A percentile compares a stretch with the other conserved stretches of the same genome.
These are phyloP conservation scores for Tylopilus intermedius DNA, from an alignment of 768 basidiomycete species.

Conservation along the genomic window DNA sequence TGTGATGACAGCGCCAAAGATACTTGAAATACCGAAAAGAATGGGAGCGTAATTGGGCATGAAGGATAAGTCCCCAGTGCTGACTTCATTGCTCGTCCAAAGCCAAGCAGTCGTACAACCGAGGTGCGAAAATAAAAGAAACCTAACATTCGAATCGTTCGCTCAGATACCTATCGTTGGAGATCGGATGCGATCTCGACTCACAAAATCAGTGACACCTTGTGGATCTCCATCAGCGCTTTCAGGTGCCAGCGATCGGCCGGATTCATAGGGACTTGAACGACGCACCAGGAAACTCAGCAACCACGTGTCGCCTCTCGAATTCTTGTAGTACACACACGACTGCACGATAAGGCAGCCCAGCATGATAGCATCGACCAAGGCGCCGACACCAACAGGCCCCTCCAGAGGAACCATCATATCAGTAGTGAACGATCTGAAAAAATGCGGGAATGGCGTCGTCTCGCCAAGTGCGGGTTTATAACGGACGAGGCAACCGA, in stretches of 20 bases:
- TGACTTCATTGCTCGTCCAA: constrained; percentile 12
- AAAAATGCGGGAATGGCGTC: not conserved
- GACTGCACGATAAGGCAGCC: constrained; percentile 25
- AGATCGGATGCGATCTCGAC: not conserved
- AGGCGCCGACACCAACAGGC: constrained; percentile 19
- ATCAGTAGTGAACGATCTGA: not conserved
- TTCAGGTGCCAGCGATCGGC: not conserved
- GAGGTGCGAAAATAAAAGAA: constrained; percentile 16
- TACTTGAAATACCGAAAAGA: constrained; percentile 18
- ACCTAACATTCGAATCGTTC: constrained; percentile 1
- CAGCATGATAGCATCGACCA: constrained; percentile 21
- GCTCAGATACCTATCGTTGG: constrained; percentile 5
- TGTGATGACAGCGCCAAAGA: constrained; percentile 10
- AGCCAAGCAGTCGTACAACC: constrained; percentile 18
- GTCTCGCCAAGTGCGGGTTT: constrained; percentile 3
- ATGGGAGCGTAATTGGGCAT: constrained; percentile 10
- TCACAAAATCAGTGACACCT: constrained; percentile 20
- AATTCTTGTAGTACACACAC: constrained; percentile 24
- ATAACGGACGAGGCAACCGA: constrained; percentile 13
- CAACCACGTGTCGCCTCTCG: constrained; percentile 11
- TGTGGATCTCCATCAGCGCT: not conserved
- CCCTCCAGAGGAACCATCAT: constrained; percentile 24
- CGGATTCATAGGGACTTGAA: not conserved
- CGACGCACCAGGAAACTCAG: constrained; percentile 18
- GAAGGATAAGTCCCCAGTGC: not conserved